Base-by-base conservation (phyloP, 2,329 filamentous ascomycete genomes). In the Plenodomus tracheiphilus region DNA sequence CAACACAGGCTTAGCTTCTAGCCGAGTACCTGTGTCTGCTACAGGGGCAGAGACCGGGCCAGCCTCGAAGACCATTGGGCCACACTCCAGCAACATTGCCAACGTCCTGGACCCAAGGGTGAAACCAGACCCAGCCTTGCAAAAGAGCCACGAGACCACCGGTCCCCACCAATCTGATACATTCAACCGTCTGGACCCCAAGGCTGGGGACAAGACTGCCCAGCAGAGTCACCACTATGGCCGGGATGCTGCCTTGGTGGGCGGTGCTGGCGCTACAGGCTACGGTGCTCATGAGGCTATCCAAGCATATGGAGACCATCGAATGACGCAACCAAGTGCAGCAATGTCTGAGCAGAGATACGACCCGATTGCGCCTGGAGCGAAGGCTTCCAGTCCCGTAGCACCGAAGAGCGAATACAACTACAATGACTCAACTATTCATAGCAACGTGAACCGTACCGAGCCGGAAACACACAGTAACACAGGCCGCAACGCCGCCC, bases 241-340 rank as follows among this genome's bases (percentile, higher is more conserved):
- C 20, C 51, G 59, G 11, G 62, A 70, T 38, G 57, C 64, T 25
- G 67, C 65, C 15, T 25, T 69, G 21, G 64, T 55, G 40, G 71
- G 67, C 35, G 66, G 61, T 22, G 54, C 61, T n/a, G 65, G 62
- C 11, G 65, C 61, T 22, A 60, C 64, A 22, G 68, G 67, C 8
- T 62, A 65, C 36, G 67, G 66, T 40, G 71, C 63, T 0, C 65
- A 74, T 41, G 66, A 74, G 41, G 61, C 63, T 13, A 58, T 55
- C 1, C 53, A 70, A 32, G 40, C 49, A 2, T 68, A 72, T 36
- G 60, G 56, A 28, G 56, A 66, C 9, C 64, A 70, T 32, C 62
- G 53, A 19, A 62, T 50, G 54, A 71, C 66, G 4, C 66, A 66
- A 28, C 59, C 64, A 2, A 41, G 42, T 17, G 62, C 66, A 10